Base-by-base conservation (phyloP, 345 rosid genomes). In the Ceriops zippeliana region DNA sequence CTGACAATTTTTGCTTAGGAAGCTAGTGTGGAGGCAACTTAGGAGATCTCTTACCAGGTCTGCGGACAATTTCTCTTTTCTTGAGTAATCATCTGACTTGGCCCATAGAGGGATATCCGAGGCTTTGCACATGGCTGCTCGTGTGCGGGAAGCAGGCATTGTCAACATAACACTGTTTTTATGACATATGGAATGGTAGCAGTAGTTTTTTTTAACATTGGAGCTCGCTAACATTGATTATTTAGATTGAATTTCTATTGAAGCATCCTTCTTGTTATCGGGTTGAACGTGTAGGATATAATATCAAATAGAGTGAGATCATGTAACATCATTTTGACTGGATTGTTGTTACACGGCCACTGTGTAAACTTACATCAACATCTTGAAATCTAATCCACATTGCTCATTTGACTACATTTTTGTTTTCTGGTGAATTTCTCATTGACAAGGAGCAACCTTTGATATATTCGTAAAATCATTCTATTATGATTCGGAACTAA, bases 11-110 rank as follows among this genome's bases (percentile, higher is more conserved):
- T 21, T 42, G 22, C 63, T 19, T 54, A 26, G 54, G 63, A 68
- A 52, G 67, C 67, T 53, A 34, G 27, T 74, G 52, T 51, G 7
- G 58, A 60, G 38, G 51, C 49, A 20, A n/a, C 46, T n/a, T 32
- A 49, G 60, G 28, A 46, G 20, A 9, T 69, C 61, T 53, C 62
- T 62, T 75, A 65, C 60, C 52, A 65, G 74, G 65, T 65, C 38
- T 57, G 78, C 54, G 47, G 58, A 46, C 70, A 24, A 63, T 51
- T 38, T 62, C 32, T 53, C 35, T 9, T 31, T 22, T 3, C 28
- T 24, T 8, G 27, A 53, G 38, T 66, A 35, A 42, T 42, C 52
- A 28, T 69, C 32, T 31, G 47, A 16, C n/a, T 30, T 49, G 26
- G 38, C 37, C 62, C 26, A n/a, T 70, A 4, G 38, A 28, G 46